Evolutionary conservation across 163 green algal species (phyloP), one percentile per base, ranked within the genome.

Genomic region (Picocystis sp.): DNA sequence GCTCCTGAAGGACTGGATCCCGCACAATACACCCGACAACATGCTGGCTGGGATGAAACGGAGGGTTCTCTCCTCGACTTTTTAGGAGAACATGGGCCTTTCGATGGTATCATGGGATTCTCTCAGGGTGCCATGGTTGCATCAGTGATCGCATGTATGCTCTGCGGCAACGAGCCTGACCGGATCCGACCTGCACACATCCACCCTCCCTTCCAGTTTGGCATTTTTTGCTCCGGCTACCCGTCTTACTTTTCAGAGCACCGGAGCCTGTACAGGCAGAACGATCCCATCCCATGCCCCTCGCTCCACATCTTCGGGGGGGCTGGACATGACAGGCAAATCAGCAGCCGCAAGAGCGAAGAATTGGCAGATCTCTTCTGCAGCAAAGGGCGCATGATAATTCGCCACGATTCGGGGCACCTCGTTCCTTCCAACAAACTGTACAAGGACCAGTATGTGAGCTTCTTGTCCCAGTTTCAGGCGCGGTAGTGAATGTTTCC

Each of bases 101-200:
- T 85, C 41, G 78, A 87, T 38, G 78, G 81, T 9, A 61, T 89
- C 12, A 55, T 92, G 24, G 82, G 79, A 1, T 92, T 93, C 47
- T 84, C 70, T 6, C 81, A 89, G 61, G 80, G 56, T 42, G 57
- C 11, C 21, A 57, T 52, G 58, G 25, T 66, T 2, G 44, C 45
- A 1, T 42, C 56, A 44, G 13, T 62, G n/a, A 24, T 34, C 33
- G 51, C 19, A 43, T 42, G 35, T 21, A 33, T n/a, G 51, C 17
- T 54, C 3, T 57, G 15, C 51, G 2, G 5, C 11, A n/a, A n/a
- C 3, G 33, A 23, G 44, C 5, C 5, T 47, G 34, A 22, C n/a
- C 5, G 51, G 22, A 3, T 13, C 11, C 22, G 9, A 19, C 51
- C 3, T 13, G 21, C 48, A 34, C 17, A 22, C n/a, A 1, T 11